Evolutionary conservation across 441 rosid species (phyloP).

Genomic region (Caryocar brasiliense): DNA sequence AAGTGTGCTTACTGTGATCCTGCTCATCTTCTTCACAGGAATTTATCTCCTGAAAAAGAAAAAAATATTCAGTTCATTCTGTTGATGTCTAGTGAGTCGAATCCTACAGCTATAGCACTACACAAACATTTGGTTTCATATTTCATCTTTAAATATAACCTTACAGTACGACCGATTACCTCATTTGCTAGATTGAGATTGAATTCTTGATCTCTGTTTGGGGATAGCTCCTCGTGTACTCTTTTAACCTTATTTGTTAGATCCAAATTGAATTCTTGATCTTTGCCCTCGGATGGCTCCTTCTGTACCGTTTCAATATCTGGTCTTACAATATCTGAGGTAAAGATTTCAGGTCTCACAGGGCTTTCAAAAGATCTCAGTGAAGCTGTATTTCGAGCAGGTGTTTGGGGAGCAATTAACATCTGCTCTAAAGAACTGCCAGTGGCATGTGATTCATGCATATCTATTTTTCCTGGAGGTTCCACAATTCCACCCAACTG

Average conservation of each 20-base stretch:
- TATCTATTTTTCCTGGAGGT: constrained; percentile 20
- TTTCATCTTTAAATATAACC: neutral
- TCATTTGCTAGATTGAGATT: constrained; percentile 32
- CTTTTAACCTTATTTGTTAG: constrained; percentile 36
- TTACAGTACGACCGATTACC: constrained; percentile 23
- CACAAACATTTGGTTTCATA: neutral
- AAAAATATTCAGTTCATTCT: neutral
- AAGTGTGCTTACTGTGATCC: constrained; percentile 39
- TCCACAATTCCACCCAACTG: constrained; percentile 7
- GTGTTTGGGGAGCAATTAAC: constrained; percentile 67
- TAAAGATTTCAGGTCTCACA: constrained; percentile 22
- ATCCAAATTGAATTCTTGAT: constrained; percentile 33
- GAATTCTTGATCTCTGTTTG: constrained; percentile 28
- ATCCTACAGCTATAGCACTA: neutral
- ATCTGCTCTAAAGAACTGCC: constrained; percentile 22
- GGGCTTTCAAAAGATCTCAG: constrained; percentile 39
- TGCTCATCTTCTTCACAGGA: constrained; percentile 26
- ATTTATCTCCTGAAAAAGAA: constrained; percentile 30
- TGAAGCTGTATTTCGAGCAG: constrained; percentile 28
- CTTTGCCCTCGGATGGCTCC: constrained; percentile 15
- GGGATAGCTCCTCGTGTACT: constrained; percentile 17
- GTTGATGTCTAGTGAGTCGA: neutral
- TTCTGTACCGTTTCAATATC: constrained; percentile 19
- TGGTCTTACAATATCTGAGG: constrained; percentile 15
- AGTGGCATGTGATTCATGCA: constrained; percentile 13